A percentile compares a stretch with the other conserved stretches of the same genome.
Conservation (phyloP, 306 rosid species). For the Cicer arietinum region DNA sequence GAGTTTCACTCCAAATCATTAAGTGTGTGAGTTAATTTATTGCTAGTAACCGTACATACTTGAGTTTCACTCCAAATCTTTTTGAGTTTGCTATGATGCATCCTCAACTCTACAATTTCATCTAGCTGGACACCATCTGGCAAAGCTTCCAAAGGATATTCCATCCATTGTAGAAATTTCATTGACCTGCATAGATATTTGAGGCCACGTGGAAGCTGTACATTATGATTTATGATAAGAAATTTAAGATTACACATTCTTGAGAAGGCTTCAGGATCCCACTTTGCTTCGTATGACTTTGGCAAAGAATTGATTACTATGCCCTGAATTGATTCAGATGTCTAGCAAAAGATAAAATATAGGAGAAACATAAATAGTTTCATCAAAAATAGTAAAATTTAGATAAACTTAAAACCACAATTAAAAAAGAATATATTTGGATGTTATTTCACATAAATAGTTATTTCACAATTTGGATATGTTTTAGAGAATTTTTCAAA, state of each 20-base stretch:
- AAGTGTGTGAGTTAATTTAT: too few relatives aligned
- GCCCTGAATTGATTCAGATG: background rate
- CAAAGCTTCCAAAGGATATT: slow-evolving; percentile 20
- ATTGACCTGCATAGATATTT: slow-evolving; percentile 19
- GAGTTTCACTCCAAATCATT: too few relatives aligned
- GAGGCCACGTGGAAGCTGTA: slow-evolving; percentile 10
- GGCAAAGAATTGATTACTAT: background rate
- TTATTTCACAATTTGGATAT: too few relatives aligned
- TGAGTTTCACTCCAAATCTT: slow-evolving; percentile 20
- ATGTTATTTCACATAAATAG: too few relatives aligned
- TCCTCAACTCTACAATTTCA: slow-evolving; percentile 35
- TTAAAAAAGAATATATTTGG: too few relatives aligned
- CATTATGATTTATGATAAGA: slow-evolving; percentile 9
- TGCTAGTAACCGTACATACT: background rate
- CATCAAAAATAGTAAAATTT: too few relatives aligned
- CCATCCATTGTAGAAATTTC: slow-evolving; percentile 1
- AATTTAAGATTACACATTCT: slow-evolving; percentile 17
- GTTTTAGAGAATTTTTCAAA: too few relatives aligned
- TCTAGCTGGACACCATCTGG: slow-evolving; percentile 9
- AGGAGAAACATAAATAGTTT: background rate
- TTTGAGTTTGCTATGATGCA: background rate
- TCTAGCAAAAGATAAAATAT: background rate
- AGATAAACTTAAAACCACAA: too few relatives aligned
- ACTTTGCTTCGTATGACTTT: background rate
- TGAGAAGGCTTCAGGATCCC: slow-evolving; percentile 32